A percentile compares a stretch with the other conserved stretches of the same genome.
phyloP scores from a whole-genome alignment of 1,284 basidiomycete genomes.

The Malassezia cuniculi region DNA sequence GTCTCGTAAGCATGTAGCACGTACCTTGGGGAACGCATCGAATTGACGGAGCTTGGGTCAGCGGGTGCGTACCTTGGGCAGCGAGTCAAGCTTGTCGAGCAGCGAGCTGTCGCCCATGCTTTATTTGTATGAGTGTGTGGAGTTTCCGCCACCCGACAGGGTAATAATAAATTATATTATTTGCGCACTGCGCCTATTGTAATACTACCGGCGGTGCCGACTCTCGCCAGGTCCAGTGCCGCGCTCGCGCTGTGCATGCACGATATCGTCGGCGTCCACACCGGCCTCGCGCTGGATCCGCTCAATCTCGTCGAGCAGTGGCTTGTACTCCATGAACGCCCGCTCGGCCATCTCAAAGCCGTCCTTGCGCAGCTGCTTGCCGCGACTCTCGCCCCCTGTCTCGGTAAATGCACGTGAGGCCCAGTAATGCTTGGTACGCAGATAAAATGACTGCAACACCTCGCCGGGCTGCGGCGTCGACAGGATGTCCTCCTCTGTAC shows the following conservation, averaged over 20 bases:
- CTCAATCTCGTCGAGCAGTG: slow-evolving; percentile 52
- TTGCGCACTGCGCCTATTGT: too few relatives aligned
- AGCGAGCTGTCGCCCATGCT: slow-evolving; percentile 26
- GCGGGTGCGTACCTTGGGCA: slow-evolving; percentile 22
- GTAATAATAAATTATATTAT: not conserved
- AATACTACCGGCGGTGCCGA: slow-evolving; percentile 31
- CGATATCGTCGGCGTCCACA: slow-evolving; percentile 69
- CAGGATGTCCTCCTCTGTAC: slow-evolving; percentile 60
- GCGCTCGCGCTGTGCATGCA: slow-evolving; percentile 17
- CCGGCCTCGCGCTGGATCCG: slow-evolving; percentile 72
- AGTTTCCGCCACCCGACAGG: not conserved
- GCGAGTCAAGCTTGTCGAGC: slow-evolving; percentile 29
- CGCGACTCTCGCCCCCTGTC: slow-evolving; percentile 54
- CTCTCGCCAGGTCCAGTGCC: slow-evolving; percentile 42
- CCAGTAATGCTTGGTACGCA: slow-evolving; percentile 60
- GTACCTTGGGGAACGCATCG: slow-evolving; percentile 43
- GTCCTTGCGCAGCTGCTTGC: slow-evolving; percentile 65
- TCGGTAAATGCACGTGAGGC: slow-evolving; percentile 56
- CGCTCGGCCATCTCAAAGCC: slow-evolving; percentile 47
- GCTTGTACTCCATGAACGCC: slow-evolving; percentile 40
- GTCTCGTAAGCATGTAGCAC: slow-evolving; percentile 13
- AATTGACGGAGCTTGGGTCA: slow-evolving; percentile 29
- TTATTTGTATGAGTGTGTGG: not conserved
- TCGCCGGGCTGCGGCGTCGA: slow-evolving; percentile 81
- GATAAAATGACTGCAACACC: slow-evolving; percentile 70